Percentiles rank a stretch among this genome's conserved stretches.
Evolutionary conservation across 2,329 filamentous ascomycete species (phyloP).

Genomic region (Fusarium sacchari): DNA sequence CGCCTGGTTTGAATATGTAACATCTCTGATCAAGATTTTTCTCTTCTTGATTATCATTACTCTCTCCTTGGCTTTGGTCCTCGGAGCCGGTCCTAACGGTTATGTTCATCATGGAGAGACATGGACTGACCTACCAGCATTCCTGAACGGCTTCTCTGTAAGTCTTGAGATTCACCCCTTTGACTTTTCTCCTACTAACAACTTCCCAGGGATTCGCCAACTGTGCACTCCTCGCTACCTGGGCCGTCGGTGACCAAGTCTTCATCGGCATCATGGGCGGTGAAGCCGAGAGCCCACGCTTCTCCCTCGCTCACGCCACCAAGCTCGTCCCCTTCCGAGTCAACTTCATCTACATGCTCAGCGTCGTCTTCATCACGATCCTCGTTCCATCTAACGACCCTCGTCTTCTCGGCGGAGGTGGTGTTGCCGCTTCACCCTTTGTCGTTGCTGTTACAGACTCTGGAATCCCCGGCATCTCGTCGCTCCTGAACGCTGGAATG

Average conservation of each 20-base stretch:
- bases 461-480: constrained; percentile 22
- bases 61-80: constrained; percentile 17
- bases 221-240: constrained; percentile 29
- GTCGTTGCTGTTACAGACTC: constrained; percentile 26
- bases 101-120: constrained; percentile 7
- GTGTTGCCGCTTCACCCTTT: constrained; percentile 30
- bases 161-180: fast-evolving
- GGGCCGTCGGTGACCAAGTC: constrained; percentile 37
- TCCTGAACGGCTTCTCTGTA: constrained; percentile 31
- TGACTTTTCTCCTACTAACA: background rate
- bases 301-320: constrained; percentile 31
- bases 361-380: constrained; percentile 31
- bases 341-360: constrained; percentile 31
- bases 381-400: constrained; percentile 28
- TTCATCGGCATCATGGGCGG: constrained; percentile 41
- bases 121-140: constrained; percentile 12
- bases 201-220: constrained; percentile 27
- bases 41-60: constrained; percentile 30
- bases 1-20: constrained; percentile 33
- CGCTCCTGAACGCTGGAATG: constrained; percentile 33
- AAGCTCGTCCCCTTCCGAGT: constrained; percentile 36
- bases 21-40: constrained; percentile 29
- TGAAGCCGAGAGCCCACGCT: constrained; percentile 29
- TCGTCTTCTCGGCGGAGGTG: constrained; percentile 22
- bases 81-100: constrained; percentile 23